phyloP scores from a whole-genome alignment of 192 early-diverging fungal genomes.

The Umbelopsis isabellina region DNA sequence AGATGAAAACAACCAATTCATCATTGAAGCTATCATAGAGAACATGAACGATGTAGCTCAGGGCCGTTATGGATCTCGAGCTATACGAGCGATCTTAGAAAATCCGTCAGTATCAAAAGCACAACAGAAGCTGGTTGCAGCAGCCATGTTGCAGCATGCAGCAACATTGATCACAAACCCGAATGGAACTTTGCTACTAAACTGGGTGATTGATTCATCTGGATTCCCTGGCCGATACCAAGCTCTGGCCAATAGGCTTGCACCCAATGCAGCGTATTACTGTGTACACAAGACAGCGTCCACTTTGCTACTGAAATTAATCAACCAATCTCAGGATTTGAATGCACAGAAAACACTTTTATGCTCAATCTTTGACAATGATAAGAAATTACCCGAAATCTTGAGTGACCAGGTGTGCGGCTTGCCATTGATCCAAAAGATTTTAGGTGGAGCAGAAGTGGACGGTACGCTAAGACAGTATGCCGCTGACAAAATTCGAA shows the following conservation, averaged over 20 bases:
- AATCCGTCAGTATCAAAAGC: conserved; percentile 74
- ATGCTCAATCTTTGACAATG: conserved; percentile 71
- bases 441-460: conserved; percentile 71
- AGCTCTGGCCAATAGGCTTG: conserved; percentile 78
- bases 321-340: conserved; percentile 82
- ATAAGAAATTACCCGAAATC: conserved; percentile 71
- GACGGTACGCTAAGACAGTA: conserved; percentile 55
- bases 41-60: conserved; percentile 85
- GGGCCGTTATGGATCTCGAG: conserved; percentile 92
- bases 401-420: conserved; percentile 81
- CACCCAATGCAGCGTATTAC: conserved; percentile 71
- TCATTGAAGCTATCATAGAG: conserved; percentile 90
- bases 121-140: conserved; percentile 89
- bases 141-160: conserved; percentile 84
- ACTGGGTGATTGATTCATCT: conserved; percentile 91
- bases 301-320: conserved; percentile 79
- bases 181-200: conserved; percentile 88
- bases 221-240: conserved; percentile 78
- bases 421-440: conserved; percentile 81
- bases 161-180: conserved; percentile 80
- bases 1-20: conserved; percentile 80
- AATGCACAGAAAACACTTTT: conserved; percentile 85
- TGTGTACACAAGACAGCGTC: conserved; percentile 89
- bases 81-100: conserved; percentile 91
- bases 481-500: conserved; percentile 9